Percentiles rank a stretch among this genome's conserved stretches.
Evolutionary conservation across 441 rosid genomes (phyloP).

Genomic region (Eutrema salsugineum): DNA sequence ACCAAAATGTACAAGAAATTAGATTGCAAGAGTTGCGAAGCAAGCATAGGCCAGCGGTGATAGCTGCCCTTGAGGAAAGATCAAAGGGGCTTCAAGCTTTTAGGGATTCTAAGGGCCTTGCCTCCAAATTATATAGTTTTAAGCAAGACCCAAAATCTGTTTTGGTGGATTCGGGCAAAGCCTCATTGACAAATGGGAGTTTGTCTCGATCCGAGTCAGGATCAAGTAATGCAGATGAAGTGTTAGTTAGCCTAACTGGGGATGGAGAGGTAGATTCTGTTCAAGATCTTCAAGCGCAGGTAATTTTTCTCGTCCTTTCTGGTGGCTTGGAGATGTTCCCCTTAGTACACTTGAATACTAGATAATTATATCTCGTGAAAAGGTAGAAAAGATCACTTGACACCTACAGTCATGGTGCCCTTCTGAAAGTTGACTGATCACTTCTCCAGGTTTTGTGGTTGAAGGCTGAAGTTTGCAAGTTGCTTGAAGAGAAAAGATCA

Average conservation of each 20-base stretch:
- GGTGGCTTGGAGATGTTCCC: constrained; percentile 10
- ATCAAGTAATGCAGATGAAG: constrained; percentile 76
- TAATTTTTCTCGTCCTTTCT: constrained; percentile 25
- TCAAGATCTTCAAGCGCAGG: constrained; percentile 96
- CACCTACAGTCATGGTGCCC: background rate
- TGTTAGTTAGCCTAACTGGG: constrained; percentile 64
- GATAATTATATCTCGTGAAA: background rate
- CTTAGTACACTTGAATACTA: background rate
- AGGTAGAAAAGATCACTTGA: background rate
- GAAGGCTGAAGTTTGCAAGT: constrained; percentile 91
- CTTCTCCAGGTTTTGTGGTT: constrained; percentile 77
- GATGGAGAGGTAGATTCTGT: constrained; percentile 70
- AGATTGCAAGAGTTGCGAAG: constrained; percentile 78
- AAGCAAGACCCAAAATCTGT: constrained; percentile 77
- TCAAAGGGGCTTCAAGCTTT: constrained; percentile 92
- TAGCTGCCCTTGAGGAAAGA: constrained; percentile 84
- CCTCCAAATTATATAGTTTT: constrained; percentile 87
- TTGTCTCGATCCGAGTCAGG: constrained; percentile 73
- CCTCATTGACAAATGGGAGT: constrained; percentile 51
- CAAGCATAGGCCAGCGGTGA: constrained; percentile 87
- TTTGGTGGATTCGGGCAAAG: constrained; percentile 51
- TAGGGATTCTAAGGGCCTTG: constrained; percentile 88
- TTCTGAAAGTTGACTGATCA: constrained; percentile 9
- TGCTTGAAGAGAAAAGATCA: constrained; percentile 98
- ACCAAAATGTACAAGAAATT: constrained; percentile 81